These are phyloP conservation scores for Strobilomyces dryophilus DNA, from an alignment of 768 basidiomycete genomes.

Conservation along the genomic window DNA sequence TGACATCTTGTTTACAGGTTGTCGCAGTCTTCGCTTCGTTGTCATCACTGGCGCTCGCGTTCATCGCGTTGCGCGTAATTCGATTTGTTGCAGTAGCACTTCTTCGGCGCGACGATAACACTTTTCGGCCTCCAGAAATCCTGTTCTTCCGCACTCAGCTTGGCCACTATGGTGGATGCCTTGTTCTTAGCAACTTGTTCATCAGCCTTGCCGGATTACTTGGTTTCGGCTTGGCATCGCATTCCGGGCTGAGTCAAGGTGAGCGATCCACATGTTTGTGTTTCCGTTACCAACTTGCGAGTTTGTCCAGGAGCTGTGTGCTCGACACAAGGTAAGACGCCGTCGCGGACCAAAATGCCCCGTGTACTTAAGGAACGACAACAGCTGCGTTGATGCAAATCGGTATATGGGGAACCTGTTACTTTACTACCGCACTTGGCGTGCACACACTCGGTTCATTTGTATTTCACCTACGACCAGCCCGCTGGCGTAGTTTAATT, in stretches of 20 bases:
- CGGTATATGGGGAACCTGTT: constrained; percentile 56
- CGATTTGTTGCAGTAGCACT: constrained; percentile 42
- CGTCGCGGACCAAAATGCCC: not conserved
- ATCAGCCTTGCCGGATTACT: constrained; percentile 52
- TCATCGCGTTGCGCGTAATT: constrained; percentile 44
- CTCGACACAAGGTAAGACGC: constrained; percentile 51
- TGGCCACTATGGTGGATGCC: constrained; percentile 62
- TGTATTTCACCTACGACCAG: constrained; percentile 52
- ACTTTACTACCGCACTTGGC: constrained; percentile 62
- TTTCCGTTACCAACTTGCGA: not conserved
- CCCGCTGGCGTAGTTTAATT: constrained; percentile 41
- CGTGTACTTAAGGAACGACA: not conserved
- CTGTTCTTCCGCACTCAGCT: constrained; percentile 71
- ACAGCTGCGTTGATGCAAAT: constrained; percentile 57
- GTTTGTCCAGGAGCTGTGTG: constrained; percentile 43
- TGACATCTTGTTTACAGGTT: constrained; percentile 24
- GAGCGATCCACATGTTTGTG: constrained; percentile 6
- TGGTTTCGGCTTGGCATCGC: constrained; percentile 45
- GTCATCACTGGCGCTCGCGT: constrained; percentile 49
- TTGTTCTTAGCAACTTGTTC: constrained; percentile 57
- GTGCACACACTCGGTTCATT: constrained; percentile 67
- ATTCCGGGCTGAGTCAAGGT: constrained; percentile 48
- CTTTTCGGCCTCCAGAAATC: constrained; percentile 38
- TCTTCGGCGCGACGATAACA: constrained; percentile 24
- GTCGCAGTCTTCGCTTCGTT: constrained; percentile 52